Evolutionary conservation across 768 basidiomycete genomes (phyloP), one percentile per base, ranked within the genome.

Genomic region (Mycena latifolia): DNA sequence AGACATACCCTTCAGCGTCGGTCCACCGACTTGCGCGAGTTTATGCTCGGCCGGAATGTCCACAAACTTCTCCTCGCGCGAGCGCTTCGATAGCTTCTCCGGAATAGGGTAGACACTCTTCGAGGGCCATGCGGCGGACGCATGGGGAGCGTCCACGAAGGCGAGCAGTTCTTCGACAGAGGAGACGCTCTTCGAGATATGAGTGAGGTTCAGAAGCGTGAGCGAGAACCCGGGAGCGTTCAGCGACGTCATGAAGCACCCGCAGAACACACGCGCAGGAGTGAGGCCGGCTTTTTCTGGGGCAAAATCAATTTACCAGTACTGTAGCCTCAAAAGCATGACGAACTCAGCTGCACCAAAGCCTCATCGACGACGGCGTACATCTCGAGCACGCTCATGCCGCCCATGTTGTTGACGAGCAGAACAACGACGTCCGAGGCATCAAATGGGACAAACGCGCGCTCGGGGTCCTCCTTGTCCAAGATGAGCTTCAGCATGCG

Each of bases 141-240:
- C 52, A 22, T 53, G 52, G 15, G 31, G 29, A 1, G 31, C 31
- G 52, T 33, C 52, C 31, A 53, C 52, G 35, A 53, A 53, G 14
- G 29, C 24, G 20, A 53, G 29, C 52, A 53, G 52, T 53, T 53
- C 52, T 9, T 53, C 52, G 35, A 53, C 33, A 6, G 52, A 53
- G 24, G 31, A 53, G n/a, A 53, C 52, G 31, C 8, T 33, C 35
- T 53, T 53, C 33, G 73, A 39, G 24, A 81, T 72, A 28, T 72
- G 74, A n/a, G 82, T 79, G 27, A 82, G 67, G 66, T 88, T 87
- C 15, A 87, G 77, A 5, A 87, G 71, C 18, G 85, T 85, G 45
- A 87, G 74, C 2, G 85, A 87, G 71, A 88, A 84, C 27, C 86
- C 86, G 1, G 88, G 87, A n/a, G 85, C 85, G 70, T 88, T 88